These are phyloP conservation scores for Papilionanthe hybrid DNA, from an alignment of 116 monocot genomes.

Conservation along the genomic window DNA sequence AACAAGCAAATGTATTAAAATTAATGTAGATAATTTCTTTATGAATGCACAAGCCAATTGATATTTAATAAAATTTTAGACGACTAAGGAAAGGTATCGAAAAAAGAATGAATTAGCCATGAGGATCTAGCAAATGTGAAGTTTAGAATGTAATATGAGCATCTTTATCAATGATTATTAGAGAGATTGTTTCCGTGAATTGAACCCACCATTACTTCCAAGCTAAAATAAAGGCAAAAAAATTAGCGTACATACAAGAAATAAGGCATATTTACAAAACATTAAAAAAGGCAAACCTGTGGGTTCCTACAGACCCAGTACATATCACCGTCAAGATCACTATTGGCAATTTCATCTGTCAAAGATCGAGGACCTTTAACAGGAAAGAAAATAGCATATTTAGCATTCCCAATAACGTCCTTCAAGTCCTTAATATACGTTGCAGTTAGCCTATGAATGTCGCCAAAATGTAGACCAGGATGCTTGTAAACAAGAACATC, in stretches of 20 bases:
- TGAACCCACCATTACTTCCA: not conserved
- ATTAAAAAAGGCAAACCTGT: slow-evolving; percentile 30
- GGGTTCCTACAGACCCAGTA: slow-evolving; percentile 78
- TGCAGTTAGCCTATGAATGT: slow-evolving; percentile 55
- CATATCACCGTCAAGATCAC: slow-evolving; percentile 81
- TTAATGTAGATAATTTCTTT: not conserved
- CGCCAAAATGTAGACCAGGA: slow-evolving; percentile 73
- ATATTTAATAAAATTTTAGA: not conserved
- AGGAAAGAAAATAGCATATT: slow-evolving; percentile 75
- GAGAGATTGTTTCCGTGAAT: not conserved
- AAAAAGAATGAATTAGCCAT: not conserved
- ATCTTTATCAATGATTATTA: not conserved
- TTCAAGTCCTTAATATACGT: slow-evolving; percentile 50
- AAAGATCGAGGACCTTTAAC: slow-evolving; percentile 50
- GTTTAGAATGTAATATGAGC: not conserved
- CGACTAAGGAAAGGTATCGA: not conserved
- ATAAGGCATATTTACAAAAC: not conserved
- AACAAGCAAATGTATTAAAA: not conserved
- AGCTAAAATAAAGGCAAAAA: not conserved
- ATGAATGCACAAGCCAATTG: not conserved
- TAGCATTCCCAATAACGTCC: slow-evolving; percentile 50
- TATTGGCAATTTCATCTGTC: slow-evolving; percentile 72
- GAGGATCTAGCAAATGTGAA: not conserved
- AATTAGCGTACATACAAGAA: not conserved
- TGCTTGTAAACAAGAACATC: slow-evolving; percentile 71